A percentile compares a stretch with the other conserved stretches of the same genome.
Evolutionary conservation across 148 eudicot species (phyloP).

Genomic region (Cornus controversa): DNA sequence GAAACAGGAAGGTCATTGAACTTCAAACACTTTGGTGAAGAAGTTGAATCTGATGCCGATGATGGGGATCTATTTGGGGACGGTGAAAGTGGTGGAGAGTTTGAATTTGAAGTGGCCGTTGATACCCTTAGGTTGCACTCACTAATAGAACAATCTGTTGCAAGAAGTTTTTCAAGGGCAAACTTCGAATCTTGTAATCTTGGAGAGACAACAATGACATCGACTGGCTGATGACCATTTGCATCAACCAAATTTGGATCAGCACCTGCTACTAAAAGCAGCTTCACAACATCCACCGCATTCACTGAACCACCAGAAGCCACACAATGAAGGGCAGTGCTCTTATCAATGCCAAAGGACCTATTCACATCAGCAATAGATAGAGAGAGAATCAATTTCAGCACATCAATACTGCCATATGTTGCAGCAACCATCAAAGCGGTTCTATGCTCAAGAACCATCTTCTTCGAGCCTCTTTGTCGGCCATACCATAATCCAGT

Average conservation of each 20-base stretch:
- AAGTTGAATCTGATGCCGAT: conserved; percentile 9
- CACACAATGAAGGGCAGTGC: conserved; percentile 19
- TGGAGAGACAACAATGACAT: conserved; percentile 9
- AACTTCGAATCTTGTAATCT: neutral
- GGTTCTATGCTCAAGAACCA: conserved; percentile 13
- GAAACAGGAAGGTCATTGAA: too few relatives aligned
- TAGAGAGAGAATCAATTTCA: conserved; percentile 12
- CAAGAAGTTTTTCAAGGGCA: neutral
- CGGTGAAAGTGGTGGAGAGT: neutral
- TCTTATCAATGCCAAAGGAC: conserved; percentile 11
- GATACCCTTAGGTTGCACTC: conserved; percentile 7
- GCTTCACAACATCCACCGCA: conserved; percentile 10
- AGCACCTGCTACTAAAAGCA: conserved; percentile 16
- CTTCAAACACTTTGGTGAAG: too few relatives aligned
- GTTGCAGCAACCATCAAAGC: conserved; percentile 18
- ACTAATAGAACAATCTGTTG: neutral
- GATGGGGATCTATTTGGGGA: conserved; percentile 11
- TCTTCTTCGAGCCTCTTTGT: conserved; percentile 9
- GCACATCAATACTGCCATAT: conserved; percentile 16
- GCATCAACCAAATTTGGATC: conserved; percentile 14
- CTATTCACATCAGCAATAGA: conserved; percentile 8
- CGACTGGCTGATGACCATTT: conserved; percentile 9
- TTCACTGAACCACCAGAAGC: conserved; percentile 16
- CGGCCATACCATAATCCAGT: conserved; percentile 17
- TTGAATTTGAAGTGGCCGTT: neutral